These are phyloP conservation scores for Pseudopyricularia javanii DNA, from an alignment of 2,329 filamentous ascomycete genomes.

Conservation along the genomic window DNA sequence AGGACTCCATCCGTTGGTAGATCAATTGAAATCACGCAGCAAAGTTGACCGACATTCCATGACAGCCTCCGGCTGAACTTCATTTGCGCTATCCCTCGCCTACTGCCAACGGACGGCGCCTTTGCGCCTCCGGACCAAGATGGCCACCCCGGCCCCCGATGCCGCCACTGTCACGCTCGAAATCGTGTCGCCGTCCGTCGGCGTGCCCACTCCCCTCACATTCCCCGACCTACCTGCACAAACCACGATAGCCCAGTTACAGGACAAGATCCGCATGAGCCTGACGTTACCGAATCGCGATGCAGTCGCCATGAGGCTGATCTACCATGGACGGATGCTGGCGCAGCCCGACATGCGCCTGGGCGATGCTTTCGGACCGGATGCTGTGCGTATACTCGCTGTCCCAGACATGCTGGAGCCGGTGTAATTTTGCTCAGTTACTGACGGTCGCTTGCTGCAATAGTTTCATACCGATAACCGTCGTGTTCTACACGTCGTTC, in stretches of 20 bases:
- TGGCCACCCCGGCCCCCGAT: slow-evolving; percentile 9
- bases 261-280: slow-evolving; percentile 2
- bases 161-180: slow-evolving; percentile 36
- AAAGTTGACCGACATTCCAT: no score
- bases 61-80: no score
- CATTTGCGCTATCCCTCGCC: no score
- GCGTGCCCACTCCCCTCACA: slow-evolving; percentile 18
- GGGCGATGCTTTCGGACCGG: slow-evolving; percentile 42
- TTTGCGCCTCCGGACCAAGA: background rate
- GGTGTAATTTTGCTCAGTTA: background rate
- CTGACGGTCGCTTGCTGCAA: background rate
- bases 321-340: slow-evolving; percentile 46
- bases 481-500: background rate
- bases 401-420: background rate
- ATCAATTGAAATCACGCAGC: no score
- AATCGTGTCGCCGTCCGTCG: slow-evolving; percentile 45
- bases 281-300: slow-evolving; percentile 29
- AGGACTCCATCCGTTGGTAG: no score
- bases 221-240: slow-evolving; percentile 1
- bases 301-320: slow-evolving; percentile 45
- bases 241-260: slow-evolving; percentile 3
- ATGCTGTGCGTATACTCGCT: slow-evolving; percentile 28
- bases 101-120: no score
- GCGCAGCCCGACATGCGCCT: slow-evolving; percentile 41
- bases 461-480: background rate